phyloP scores from a whole-genome alignment of 2,329 filamentous ascomycete species.

The Uncinocarpus reesii region DNA sequence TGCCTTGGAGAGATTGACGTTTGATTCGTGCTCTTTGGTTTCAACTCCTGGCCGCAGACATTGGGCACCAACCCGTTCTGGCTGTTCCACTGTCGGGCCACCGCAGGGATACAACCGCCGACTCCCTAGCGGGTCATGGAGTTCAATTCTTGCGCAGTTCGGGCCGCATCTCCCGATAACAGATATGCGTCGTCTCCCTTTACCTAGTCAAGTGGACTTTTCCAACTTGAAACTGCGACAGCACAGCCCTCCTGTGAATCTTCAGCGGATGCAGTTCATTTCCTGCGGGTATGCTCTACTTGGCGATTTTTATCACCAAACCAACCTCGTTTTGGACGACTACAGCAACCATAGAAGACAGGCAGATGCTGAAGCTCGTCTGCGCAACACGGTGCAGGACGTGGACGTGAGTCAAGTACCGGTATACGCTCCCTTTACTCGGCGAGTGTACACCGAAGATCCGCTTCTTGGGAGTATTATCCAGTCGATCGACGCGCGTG shows the following conservation, averaged over 20 bases:
- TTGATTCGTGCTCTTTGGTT: slow-evolving; percentile 57
- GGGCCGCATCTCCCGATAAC: slow-evolving; percentile 40
- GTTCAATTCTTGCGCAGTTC: slow-evolving; percentile 40
- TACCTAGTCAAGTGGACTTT: slow-evolving; percentile 14
- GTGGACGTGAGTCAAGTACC: neutral
- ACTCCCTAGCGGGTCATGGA: slow-evolving; percentile 41
- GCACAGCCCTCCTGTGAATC: slow-evolving; percentile 22
- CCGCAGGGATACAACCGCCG: slow-evolving; percentile 26
- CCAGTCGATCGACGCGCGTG: slow-evolving; percentile 1
- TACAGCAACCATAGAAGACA: neutral
- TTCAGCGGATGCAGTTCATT: slow-evolving; percentile 42
- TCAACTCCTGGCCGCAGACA: slow-evolving; percentile 28
- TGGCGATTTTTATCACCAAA: slow-evolving; percentile 29
- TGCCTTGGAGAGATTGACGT: slow-evolving; percentile 44
- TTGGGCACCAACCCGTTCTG: neutral
- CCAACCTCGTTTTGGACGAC: slow-evolving; percentile 23
- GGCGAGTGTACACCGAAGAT: neutral
- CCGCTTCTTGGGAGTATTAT: neutral
- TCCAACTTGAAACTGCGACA: slow-evolving; percentile 8
- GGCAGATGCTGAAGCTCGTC: neutral
- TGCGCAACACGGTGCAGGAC: neutral
- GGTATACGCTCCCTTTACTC: neutral
- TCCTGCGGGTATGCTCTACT: slow-evolving; percentile 53
- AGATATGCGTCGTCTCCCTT: slow-evolving; percentile 24
- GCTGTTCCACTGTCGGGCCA: slow-evolving; percentile 14